Percentiles rank a stretch among this genome's conserved stretches.
These are phyloP conservation scores for Gossypium anomalum DNA, from an alignment of 345 rosid species.

Conservation along the genomic window DNA sequence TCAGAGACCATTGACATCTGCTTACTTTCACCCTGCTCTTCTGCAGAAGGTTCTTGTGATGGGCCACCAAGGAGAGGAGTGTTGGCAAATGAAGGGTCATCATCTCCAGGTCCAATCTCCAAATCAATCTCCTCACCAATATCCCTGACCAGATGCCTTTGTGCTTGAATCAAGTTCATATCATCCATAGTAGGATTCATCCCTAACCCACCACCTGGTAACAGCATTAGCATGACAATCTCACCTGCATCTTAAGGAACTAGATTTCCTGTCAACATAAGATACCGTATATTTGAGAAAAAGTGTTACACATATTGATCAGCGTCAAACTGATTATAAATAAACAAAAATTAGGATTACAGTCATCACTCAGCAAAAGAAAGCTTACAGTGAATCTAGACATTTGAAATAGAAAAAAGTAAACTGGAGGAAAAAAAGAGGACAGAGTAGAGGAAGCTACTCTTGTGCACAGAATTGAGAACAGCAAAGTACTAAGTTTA, in stretches of 20 bases:
- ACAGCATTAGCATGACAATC: constrained; percentile 90
- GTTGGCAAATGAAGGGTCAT: constrained; percentile 75
- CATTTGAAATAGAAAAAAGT: not conserved
- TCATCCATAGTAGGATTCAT: constrained; percentile 96
- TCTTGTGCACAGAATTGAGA: not conserved
- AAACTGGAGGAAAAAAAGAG: not conserved
- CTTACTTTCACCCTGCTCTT: constrained; percentile 80
- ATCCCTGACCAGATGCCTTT: constrained; percentile 92
- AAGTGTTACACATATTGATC: not conserved
- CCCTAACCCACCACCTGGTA: constrained; percentile 66
- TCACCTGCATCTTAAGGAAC: constrained; percentile 9
- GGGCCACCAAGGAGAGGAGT: constrained; percentile 58
- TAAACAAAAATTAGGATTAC: not conserved
- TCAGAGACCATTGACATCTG: constrained; percentile 74
- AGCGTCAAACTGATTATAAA: not conserved
- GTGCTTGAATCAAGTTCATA: constrained; percentile 93
- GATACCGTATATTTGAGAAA: not conserved
- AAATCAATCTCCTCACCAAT: constrained; percentile 97
- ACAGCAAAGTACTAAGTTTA: not conserved
- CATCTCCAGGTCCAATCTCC: constrained; percentile 94
- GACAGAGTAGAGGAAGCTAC: constrained; percentile 2
- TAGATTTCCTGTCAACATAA: constrained; percentile 6
- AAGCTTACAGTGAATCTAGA: not conserved
- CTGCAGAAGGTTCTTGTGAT: constrained; percentile 63
- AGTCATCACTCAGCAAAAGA: not conserved